Base-by-base conservation (phyloP, 1,284 basidiomycete species). In the Cutaneotrichosporon cutaneum region DNA sequence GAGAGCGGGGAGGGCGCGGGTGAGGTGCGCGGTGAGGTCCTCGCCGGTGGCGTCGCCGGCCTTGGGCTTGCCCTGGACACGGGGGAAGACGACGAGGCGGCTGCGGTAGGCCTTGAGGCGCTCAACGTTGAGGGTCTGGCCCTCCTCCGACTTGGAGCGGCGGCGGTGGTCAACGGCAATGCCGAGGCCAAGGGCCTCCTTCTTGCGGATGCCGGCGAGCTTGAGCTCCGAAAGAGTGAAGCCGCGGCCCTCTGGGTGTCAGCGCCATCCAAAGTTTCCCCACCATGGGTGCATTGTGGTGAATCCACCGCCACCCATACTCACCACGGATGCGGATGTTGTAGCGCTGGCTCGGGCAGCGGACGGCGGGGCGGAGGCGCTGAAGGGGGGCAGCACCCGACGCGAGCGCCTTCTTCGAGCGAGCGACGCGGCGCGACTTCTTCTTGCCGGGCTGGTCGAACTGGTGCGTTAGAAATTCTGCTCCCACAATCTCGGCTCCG, bases 361-460 rank as follows among this genome's bases (percentile, higher is more conserved):
- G 94, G 75, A 99, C 96, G 69, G 94, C 95, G 62, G 95, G 95
- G 77, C 96, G 94, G 76, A 99, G 91, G 76, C 89, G 88, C 70
- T 88, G 85, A 70, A 94, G 86, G 65, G 95, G 95, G 75, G 93
- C 90, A 70, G 94, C 92, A 75, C 96, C 95, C 66, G 96, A 89
- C 68, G 87, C 82, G 61, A 94, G 87, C 65, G 94, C 93, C 85
- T 97, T 98, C 76, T 86, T 84, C 82, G 92, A 88, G 82, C 96
- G 92, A 57, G 94, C 93, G 67, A 85, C 88, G 80, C 96, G 91
- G 81, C 96, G 87, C 80, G 92, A 90, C 82, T 95, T 90, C 85
- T 99, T 99, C 82, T 91, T 90, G 64, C 94, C 96, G 68, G 95
- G 93, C 83, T 99, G 96, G 86, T 99, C 92, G 81, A 99, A 99